phyloP scores from a whole-genome alignment of 441 rosid species.

The Adansonia madagascariensis region DNA sequence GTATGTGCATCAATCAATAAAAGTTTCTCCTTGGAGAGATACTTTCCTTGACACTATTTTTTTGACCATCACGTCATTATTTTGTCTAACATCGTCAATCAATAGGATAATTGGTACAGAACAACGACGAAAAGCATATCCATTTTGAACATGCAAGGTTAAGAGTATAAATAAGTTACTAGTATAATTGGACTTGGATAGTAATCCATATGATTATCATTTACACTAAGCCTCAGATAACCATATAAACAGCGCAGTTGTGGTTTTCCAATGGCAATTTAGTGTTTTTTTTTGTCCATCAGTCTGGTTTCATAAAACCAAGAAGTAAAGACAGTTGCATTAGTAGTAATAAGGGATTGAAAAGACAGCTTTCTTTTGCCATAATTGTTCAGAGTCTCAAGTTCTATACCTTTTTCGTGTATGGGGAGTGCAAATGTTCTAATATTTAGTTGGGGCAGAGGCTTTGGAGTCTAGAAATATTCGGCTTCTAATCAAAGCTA shows the following conservation, averaged over 20 bases:
- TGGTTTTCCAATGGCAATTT: not conserved
- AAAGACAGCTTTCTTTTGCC: not conserved
- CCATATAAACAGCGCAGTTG: not conserved
- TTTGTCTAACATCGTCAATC: no score
- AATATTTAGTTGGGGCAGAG: not conserved
- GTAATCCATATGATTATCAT: not conserved
- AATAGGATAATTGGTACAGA: not conserved
- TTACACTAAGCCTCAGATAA: not conserved
- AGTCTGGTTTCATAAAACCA: not conserved
- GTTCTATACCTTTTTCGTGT: not conserved
- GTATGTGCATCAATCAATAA: conserved; percentile 5
- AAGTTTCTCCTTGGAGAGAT: not conserved
- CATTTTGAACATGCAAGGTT: not conserved
- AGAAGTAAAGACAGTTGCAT: not conserved
- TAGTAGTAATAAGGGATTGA: not conserved
- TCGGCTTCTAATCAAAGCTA: not conserved
- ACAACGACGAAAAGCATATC: not conserved
- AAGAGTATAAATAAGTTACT: not conserved
- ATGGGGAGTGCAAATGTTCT: not conserved
- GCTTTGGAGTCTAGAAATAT: not conserved
- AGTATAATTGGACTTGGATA: not conserved
- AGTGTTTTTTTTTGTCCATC: not conserved
- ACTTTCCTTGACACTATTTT: not conserved
- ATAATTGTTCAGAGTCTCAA: not conserved
- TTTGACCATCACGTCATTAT: no score